Evolutionary conservation across 805 yeast genomes (phyloP).

Genomic region (Yamadazyma akitaensis): DNA sequence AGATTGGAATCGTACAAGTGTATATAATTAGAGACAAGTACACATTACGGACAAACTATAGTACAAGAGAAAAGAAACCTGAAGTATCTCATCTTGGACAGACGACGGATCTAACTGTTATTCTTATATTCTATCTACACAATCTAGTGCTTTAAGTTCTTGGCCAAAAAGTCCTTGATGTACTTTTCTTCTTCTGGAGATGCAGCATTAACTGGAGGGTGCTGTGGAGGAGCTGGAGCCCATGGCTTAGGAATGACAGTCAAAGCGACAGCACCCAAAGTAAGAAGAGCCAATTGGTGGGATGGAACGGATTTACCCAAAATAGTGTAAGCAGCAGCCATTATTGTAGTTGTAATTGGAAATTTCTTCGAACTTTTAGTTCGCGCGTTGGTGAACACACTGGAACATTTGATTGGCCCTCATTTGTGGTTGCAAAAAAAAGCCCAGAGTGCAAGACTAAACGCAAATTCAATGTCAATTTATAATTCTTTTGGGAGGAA

Average conservation of each 20-base stretch:
- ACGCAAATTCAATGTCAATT: neutral
- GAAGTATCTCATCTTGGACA: neutral
- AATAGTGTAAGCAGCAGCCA: conserved; percentile 84
- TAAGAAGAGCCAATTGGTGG: conserved; percentile 78
- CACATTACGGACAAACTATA: no score
- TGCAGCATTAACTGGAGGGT: conserved; percentile 69
- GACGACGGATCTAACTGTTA: neutral
- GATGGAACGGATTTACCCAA: conserved; percentile 83
- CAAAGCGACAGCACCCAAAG: conserved; percentile 66
- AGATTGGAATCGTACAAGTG: no score
- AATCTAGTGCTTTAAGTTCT: conserved; percentile 35
- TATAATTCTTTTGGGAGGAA: neutral
- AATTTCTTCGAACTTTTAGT: neutral
- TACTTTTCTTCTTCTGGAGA: conserved; percentile 89
- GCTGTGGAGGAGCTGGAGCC: conserved; percentile 56
- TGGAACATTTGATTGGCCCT: conserved; percentile 8
- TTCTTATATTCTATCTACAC: neutral
- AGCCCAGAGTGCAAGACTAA: neutral
- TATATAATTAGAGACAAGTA: no score
- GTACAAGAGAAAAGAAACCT: neutral
- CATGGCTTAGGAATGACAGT: conserved; percentile 73
- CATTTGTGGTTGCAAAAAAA: conserved; percentile 16
- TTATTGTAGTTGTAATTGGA: conserved; percentile 19
- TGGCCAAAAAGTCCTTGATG: conserved; percentile 64
- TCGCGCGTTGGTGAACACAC: conserved; percentile 1